Conservation (phyloP, 495 filamentous ascomycete genomes). For the Penicillium alfredii region DNA sequence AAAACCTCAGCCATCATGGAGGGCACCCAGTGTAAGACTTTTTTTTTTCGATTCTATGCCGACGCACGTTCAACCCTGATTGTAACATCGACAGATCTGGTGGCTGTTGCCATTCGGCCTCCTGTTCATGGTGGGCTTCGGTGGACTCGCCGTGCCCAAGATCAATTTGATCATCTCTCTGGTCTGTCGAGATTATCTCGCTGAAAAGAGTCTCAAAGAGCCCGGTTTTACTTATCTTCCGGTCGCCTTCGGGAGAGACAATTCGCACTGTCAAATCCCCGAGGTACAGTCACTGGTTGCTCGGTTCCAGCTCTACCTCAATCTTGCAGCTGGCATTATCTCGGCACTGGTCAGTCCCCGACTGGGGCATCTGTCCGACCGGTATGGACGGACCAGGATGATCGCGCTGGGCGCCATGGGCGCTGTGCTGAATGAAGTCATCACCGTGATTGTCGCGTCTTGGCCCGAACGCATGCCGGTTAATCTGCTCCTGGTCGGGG, state of each 20-base stretch:
- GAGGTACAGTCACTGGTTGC: slow-evolving; percentile 71
- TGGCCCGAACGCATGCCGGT: slow-evolving; percentile 66
- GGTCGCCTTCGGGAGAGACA: slow-evolving; percentile 58
- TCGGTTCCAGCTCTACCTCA: slow-evolving; percentile 67
- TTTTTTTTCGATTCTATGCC: neutral
- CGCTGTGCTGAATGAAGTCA: slow-evolving; percentile 59
- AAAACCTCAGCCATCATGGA: slow-evolving; percentile 17
- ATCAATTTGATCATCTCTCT: slow-evolving; percentile 74
- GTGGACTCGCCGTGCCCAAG: slow-evolving; percentile 72
- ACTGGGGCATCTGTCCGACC: slow-evolving; percentile 80
- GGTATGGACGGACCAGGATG: slow-evolving; percentile 70
- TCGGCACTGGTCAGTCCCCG: slow-evolving; percentile 73
- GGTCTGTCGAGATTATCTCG: slow-evolving; percentile 73
- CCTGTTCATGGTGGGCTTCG: slow-evolving; percentile 75
- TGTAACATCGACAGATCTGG: slow-evolving; percentile 52
- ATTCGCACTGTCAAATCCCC: slow-evolving; percentile 65
- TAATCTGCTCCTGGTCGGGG: slow-evolving; percentile 67
- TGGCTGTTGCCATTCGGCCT: slow-evolving; percentile 78
- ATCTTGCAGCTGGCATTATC: slow-evolving; percentile 63
- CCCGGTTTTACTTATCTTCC: slow-evolving; percentile 57
- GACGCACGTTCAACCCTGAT: slow-evolving; percentile 8
- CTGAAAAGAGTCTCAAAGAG: slow-evolving; percentile 50
- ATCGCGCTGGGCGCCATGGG: slow-evolving; percentile 64
- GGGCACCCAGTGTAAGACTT: slow-evolving; percentile 16
- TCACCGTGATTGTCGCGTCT: slow-evolving; percentile 69